These are phyloP conservation scores for Pseudogymnoascus sp. DNA, from an alignment of 2,329 filamentous ascomycete species.

Conservation along the genomic window DNA sequence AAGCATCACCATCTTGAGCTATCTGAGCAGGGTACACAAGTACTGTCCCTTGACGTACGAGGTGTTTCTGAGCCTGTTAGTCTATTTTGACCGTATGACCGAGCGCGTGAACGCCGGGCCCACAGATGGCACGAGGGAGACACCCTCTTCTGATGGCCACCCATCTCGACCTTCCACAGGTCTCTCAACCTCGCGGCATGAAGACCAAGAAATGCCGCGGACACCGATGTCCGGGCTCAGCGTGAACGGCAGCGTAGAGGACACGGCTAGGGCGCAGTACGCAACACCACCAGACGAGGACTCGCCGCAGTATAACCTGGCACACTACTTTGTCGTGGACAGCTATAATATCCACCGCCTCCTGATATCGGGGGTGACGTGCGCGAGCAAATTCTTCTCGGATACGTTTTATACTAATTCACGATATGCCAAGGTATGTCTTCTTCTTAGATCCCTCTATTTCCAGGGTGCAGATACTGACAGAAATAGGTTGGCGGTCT, in stretches of 20 bases:
- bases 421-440: constrained; percentile 88
- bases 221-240: constrained; percentile 23
- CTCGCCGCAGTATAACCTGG: constrained; percentile 32
- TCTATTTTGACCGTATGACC: constrained; percentile 99
- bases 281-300: constrained; percentile 19
- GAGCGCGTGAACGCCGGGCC: constrained; percentile 83
- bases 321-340: constrained; percentile 86
- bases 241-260: constrained; percentile 22
- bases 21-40: constrained; percentile 92
- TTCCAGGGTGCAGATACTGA: not conserved
- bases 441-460: not conserved
- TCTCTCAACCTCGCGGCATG: not conserved
- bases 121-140: constrained; percentile 18
- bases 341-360: constrained; percentile 98
- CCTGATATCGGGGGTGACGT: constrained; percentile 94
- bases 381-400: constrained; percentile 98
- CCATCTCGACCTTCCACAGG: not conserved
- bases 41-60: constrained; percentile 98
- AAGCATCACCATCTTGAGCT: constrained; percentile 93
- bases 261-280: constrained; percentile 23
- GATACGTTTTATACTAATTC: constrained; percentile 99
- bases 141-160: not conserved
- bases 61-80: constrained; percentile 87
- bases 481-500: constrained; percentile 74
- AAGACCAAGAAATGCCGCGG: not conserved